Evolutionary conservation across 176 grass and related monocot species (phyloP).

Genomic region (Themeda triandra): DNA sequence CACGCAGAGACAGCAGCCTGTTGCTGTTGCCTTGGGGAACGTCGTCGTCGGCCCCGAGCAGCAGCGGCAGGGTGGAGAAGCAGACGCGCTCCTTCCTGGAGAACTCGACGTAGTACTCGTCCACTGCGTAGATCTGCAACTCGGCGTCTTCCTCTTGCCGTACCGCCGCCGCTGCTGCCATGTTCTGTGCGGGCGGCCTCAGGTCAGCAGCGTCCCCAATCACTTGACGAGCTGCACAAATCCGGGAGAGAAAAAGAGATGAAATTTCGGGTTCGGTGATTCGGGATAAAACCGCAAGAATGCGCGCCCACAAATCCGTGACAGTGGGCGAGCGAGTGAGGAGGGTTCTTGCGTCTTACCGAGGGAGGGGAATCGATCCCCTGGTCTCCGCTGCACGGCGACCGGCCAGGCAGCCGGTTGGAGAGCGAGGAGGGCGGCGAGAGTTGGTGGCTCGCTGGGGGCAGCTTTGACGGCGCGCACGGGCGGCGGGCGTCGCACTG

Average conservation of each 20-base stretch:
- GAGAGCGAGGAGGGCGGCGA: no score
- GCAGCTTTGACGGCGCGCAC: no score
- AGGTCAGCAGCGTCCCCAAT: neutral
- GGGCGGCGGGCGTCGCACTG: no score
- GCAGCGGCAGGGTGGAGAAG: conserved; percentile 40
- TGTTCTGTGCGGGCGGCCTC: neutral
- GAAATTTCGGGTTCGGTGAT: neutral
- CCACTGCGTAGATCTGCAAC: conserved; percentile 22
- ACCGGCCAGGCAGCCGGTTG: no score
- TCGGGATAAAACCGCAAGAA: neutral
- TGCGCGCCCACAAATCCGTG: no score
- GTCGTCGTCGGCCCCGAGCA: neutral
- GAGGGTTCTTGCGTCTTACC: neutral
- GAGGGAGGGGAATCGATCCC: neutral
- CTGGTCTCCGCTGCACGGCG: no score
- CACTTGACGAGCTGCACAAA: neutral
- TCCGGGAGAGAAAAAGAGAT: neutral
- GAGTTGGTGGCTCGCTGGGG: neutral
- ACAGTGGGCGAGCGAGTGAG: neutral
- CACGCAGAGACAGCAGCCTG: conserved; percentile 20
- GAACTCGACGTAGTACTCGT: conserved; percentile 39
- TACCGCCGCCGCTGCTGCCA: neutral
- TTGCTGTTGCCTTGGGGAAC: neutral
- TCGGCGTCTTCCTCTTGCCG: conserved; percentile 26
- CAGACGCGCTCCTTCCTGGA: neutral